Percentiles rank a stretch among this genome's conserved stretches.
Conservation (phyloP, 352 stramenopile genomes). For the Phytophthora uliginosa region DNA sequence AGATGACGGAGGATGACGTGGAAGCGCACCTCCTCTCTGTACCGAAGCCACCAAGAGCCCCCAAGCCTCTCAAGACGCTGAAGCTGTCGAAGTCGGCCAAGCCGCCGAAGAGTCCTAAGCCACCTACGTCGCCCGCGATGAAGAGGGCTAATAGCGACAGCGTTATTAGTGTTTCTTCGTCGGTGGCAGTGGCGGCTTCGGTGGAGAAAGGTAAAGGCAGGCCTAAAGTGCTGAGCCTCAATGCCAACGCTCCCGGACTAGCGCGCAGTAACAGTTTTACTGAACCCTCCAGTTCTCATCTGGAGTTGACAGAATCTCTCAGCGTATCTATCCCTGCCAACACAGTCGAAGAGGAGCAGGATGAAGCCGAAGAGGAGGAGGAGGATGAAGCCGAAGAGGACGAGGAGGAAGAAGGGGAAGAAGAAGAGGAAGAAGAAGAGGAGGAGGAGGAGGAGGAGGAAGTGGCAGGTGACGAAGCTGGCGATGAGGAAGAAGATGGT, state of each 20-base stretch:
- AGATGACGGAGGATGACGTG: constrained; percentile 85
- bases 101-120: constrained; percentile 13
- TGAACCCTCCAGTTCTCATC: constrained; percentile 1
- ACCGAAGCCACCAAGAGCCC: constrained; percentile 26
- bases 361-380: constrained; percentile 21
- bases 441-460: constrained; percentile 32
- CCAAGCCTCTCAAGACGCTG: constrained; percentile 30
- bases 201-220: constrained; percentile 21
- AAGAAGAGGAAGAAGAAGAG: constrained; percentile 27
- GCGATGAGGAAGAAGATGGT: constrained; percentile 28
- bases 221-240: constrained; percentile 52
- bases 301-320: constrained; percentile 22
- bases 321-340: constrained; percentile 30
- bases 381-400: constrained; percentile 18
- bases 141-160: constrained; percentile 32
- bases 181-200: constrained; percentile 7
- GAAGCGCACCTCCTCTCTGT: constrained; percentile 46
- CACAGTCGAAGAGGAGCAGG: constrained; percentile 12
- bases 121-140: constrained; percentile 6
- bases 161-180: constrained; percentile 14
- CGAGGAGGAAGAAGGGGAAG: constrained; percentile 27
- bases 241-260: constrained; percentile 50
- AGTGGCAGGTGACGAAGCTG: constrained; percentile 25
- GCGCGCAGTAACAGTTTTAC: constrained; percentile 25
- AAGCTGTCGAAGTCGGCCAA: constrained; percentile 16